A percentile compares a stretch with the other conserved stretches of the same genome.
Evolutionary conservation across 202 grass and related monocot genomes (phyloP).

Genomic region (Schoenoplectus tabernaemontani): DNA sequence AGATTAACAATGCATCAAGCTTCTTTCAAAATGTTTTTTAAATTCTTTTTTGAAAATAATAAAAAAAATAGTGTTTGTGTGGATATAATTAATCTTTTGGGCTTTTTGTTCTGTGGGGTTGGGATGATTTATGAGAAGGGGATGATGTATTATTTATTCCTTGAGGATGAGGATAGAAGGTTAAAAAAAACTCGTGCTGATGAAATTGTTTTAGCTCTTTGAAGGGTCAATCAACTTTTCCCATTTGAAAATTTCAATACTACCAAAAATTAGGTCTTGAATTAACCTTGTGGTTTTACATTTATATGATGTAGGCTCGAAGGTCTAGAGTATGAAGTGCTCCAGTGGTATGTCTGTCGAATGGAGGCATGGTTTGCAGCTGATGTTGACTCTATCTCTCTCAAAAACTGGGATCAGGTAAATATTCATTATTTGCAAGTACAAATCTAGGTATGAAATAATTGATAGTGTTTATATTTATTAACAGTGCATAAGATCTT

Average conservation of each 20-base stretch:
- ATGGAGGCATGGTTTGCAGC: conserved; percentile 98
- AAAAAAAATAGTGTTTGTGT: neutral
- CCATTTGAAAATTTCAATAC: neutral
- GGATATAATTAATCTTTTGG: neutral
- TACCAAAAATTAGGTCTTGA: neutral
- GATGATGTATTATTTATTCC: neutral
- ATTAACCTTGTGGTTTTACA: neutral
- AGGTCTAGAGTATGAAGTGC: conserved; percentile 58
- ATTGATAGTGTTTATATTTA: neutral
- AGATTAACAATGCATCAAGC: neutral
- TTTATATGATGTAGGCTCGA: conserved; percentile 47
- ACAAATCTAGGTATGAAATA: neutral
- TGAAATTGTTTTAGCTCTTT: neutral
- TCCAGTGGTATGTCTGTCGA: conserved; percentile 89
- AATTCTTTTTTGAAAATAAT: neutral
- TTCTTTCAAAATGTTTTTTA: neutral
- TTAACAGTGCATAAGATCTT: neutral
- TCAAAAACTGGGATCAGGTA: conserved; percentile 98
- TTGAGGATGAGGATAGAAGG: neutral
- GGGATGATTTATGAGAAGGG: neutral
- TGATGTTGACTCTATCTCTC: conserved; percentile 82
- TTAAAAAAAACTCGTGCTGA: neutral
- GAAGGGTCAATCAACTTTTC: neutral
- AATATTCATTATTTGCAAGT: neutral
- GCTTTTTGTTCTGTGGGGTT: neutral